phyloP scores from a whole-genome alignment of 75 land plant genomes.

The Cupressus sempervirens region DNA sequence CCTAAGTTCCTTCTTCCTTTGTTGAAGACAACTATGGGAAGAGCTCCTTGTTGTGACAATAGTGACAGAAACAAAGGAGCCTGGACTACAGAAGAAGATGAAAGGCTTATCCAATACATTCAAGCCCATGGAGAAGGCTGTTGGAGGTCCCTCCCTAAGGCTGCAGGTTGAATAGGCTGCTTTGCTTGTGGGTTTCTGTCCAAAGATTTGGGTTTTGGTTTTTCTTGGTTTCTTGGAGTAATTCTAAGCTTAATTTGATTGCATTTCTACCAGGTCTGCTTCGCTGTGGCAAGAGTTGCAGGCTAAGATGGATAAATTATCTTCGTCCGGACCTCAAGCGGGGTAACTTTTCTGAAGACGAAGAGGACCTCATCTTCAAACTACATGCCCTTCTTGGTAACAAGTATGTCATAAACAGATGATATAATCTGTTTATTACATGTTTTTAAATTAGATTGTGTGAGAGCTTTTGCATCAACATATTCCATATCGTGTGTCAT shows the following conservation, averaged over 20 bases:
- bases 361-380: constrained; percentile 21
- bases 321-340: constrained; percentile 24
- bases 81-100: constrained; percentile 8
- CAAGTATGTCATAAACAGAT: constrained; percentile 7
- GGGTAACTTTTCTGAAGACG: constrained; percentile 19
- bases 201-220: background rate
- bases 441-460: no score
- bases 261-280: constrained; percentile 10
- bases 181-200: background rate
- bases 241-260: background rate
- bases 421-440: background rate
- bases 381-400: constrained; percentile 25
- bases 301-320: constrained; percentile 31
- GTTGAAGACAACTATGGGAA: background rate
- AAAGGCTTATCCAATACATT: background rate
- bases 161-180: background rate
- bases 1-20: background rate
- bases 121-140: constrained; percentile 12
- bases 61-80: constrained; percentile 10
- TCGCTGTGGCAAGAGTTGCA: constrained; percentile 34
- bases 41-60: constrained; percentile 9
- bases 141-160: constrained; percentile 7
- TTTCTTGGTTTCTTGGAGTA: background rate
- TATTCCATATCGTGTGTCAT: no score
- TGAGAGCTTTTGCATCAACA: no score